Base-by-base conservation (phyloP, 1,284 basidiomycete genomes). In the Volvariella surrecta region DNA sequence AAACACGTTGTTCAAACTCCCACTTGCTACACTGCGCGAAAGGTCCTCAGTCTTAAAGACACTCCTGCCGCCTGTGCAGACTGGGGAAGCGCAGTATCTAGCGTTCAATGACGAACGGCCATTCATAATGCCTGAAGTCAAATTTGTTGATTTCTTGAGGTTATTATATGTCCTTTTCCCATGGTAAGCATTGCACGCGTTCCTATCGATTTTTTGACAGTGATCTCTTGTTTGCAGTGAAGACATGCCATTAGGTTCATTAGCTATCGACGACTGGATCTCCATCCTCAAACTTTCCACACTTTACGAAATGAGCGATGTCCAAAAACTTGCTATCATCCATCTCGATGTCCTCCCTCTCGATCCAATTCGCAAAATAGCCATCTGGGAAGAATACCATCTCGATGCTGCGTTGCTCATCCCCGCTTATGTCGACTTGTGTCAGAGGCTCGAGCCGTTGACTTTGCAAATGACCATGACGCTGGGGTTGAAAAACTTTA, bases 361-460 rank as follows among this genome's bases (percentile, higher is more conserved):
- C 3, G 56, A 64, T 7, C 63, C 67, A 1, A 56, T 67, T 0
- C 60, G 65, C 17, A 58, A 62, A 32, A 63, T 70, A 0, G 54
- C 62, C 0, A 58, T 66, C 0, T 70, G 67, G 50, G 58, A 61
- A 0, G 50, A 59, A 24, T 57, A 65, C 16, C 55, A 58, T 0
- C 55, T 69, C 3, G 59, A 67, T 3, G 51, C 58, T 16, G 50
- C 58, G 16, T 51, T 57, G 0, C 53, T 68, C 10, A 40, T 60
- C 16, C 49, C 63, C 0, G 58, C 68, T 0, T 69, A 61, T 17
- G 51, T 61, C 0, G 54, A 55, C 0, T 46, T 70, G 0, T 67
- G 66, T 47, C 59, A 58, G 43, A 53, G 57, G 7, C 50, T 49
- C 1, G 57, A 62, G 40, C 58, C 59, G 4, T 54, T 62, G 24